Evolutionary conservation across 306 rosid genomes (phyloP).

Genomic region (Astragalus membranaceus): DNA sequence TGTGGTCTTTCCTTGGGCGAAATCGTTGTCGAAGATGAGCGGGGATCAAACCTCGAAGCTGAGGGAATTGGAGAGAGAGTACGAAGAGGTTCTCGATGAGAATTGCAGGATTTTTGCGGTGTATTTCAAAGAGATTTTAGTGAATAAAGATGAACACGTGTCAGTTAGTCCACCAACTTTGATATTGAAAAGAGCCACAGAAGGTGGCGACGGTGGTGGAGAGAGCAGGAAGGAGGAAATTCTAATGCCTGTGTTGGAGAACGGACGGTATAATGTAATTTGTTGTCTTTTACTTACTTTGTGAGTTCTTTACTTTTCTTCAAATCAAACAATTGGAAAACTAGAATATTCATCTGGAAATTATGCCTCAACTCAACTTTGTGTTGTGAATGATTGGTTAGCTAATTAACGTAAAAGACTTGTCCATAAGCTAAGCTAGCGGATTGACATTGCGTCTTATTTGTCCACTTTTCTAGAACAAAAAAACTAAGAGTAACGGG

Average conservation of each 20-base stretch:
- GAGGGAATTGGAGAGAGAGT: constrained; percentile 57
- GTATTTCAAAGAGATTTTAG: constrained; percentile 50
- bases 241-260: constrained; percentile 25
- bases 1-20: constrained; percentile 34
- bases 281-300: not conserved
- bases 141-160: constrained; percentile 16
- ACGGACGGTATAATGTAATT: constrained; percentile 86
- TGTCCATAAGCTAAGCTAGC: too few species aligned
- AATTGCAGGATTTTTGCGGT: constrained; percentile 55
- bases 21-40: constrained; percentile 63
- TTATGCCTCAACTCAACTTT: not conserved
- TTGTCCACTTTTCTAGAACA: not conserved
- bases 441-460: too few species aligned
- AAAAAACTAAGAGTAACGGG: too few species aligned
- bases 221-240: constrained; percentile 22
- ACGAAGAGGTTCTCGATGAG: constrained; percentile 52
- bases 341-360: not conserved
- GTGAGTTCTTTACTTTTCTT: not conserved
- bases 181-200: constrained; percentile 14
- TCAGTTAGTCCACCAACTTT: constrained; percentile 36
- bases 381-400: not conserved
- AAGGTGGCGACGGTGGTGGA: not conserved
- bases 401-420: too few species aligned
- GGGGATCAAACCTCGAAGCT: constrained; percentile 50
- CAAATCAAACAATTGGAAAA: too few species aligned